Conservation (phyloP, 2,329 filamentous ascomycete species). For the Diaporthe sp. region DNA sequence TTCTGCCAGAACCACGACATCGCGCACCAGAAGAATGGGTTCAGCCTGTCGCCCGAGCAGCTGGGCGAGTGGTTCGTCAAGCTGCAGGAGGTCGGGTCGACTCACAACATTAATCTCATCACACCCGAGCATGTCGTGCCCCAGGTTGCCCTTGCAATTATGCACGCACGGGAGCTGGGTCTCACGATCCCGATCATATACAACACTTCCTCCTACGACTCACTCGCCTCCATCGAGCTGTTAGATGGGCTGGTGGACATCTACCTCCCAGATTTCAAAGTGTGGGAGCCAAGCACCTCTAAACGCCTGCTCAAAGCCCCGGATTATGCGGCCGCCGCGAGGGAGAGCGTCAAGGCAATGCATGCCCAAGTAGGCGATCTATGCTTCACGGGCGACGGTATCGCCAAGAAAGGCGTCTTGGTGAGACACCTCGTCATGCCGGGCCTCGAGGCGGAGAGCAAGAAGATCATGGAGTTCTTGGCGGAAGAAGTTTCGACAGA, state of each 20-base stretch:
- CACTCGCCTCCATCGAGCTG: constrained; percentile 77
- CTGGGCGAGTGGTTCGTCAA: constrained; percentile 86
- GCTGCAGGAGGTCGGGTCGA: constrained; percentile 81
- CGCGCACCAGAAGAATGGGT: constrained; percentile 83
- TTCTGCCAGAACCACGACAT: constrained; percentile 90
- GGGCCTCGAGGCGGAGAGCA: constrained; percentile 80
- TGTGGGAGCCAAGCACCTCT: constrained; percentile 78
- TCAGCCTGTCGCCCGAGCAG: constrained; percentile 83
- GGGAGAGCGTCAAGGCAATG: constrained; percentile 85
- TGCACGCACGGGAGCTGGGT: constrained; percentile 79
- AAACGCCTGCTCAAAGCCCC: constrained; percentile 83
- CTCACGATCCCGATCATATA: constrained; percentile 83
- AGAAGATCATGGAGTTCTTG: constrained; percentile 82
- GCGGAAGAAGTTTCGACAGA: constrained; percentile 80
- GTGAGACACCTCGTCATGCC: constrained; percentile 90
- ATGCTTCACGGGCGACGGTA: constrained; percentile 84
- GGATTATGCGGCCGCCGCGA: constrained; percentile 79
- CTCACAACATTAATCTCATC: constrained; percentile 92
- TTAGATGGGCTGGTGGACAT: constrained; percentile 87
- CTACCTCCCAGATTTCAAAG: constrained; percentile 91
- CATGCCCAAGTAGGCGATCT: constrained; percentile 85
- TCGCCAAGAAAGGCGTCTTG: constrained; percentile 83
- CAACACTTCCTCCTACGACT: constrained; percentile 88
- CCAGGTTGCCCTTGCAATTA: constrained; percentile 82
- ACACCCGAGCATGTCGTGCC: constrained; percentile 91